Percentiles rank a stretch among this genome's conserved stretches.
phyloP scores from a whole-genome alignment of 495 filamentous ascomycete genomes.

The Umbilicaria muhlenbergii region DNA sequence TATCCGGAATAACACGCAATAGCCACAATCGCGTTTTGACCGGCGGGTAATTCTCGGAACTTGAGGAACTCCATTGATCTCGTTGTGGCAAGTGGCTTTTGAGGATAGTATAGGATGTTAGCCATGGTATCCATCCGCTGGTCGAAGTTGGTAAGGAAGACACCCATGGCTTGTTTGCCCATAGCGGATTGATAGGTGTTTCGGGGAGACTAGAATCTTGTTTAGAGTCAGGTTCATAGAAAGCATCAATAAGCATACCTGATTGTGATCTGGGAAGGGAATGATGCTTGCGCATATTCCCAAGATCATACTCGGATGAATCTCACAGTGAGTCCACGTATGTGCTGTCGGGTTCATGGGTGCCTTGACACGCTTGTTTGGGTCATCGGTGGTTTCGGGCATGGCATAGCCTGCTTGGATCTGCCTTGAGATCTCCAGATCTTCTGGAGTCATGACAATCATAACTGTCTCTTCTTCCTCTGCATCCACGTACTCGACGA shows the following conservation, averaged over 20 bases:
- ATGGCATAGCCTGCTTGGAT: conserved; percentile 49
- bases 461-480: conserved; percentile 97
- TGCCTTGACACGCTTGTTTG: conserved; percentile 72
- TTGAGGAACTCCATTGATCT: conserved; percentile 97
- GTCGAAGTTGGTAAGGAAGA: conserved; percentile 90
- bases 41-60: conserved; percentile 90
- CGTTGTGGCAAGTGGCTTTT: conserved; percentile 92
- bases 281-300: conserved; percentile 98
- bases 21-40: conserved; percentile 96
- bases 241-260: conserved; percentile 27
- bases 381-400: conserved; percentile 41
- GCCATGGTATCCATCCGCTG: conserved; percentile 99
- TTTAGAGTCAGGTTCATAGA: not conserved
- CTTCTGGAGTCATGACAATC: conserved; percentile 98
- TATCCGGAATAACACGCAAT: conserved; percentile 98
- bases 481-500: conserved; percentile 89
- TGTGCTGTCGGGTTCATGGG: conserved; percentile 67
- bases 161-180: conserved; percentile 99
- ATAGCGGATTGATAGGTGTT: conserved; percentile 99
- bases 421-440: conserved; percentile 58
- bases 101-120: conserved; percentile 96
- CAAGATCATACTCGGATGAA: conserved; percentile 97
- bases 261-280: conserved; percentile 98
- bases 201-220: conserved; percentile 54
- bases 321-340: conserved; percentile 95